phyloP scores from a whole-genome alignment of 306 rosid species.

The Lupinus albus region DNA sequence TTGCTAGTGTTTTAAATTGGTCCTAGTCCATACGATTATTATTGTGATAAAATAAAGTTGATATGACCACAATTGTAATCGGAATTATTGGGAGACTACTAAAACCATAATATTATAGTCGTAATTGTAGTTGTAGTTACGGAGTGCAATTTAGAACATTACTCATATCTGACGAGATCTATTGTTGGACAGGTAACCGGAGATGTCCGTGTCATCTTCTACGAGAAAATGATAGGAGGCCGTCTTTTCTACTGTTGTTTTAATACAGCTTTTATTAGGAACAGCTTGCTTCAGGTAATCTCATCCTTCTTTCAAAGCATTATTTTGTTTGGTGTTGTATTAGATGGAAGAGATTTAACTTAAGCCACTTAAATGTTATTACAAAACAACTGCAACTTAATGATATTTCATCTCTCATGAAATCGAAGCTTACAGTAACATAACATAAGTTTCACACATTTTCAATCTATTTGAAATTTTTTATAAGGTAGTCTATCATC shows the following conservation, averaged over 20 bases:
- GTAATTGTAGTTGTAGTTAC: no score
- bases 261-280: constrained; percentile 82
- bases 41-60: no score
- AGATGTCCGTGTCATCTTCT: constrained; percentile 84
- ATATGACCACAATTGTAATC: no score
- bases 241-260: constrained; percentile 95
- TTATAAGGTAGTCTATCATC: no score
- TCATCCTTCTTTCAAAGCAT: constrained; percentile 25
- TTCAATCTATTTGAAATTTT: not conserved
- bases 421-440: no score
- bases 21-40: no score
- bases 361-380: not conserved
- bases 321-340: constrained; percentile 10
- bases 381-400: no score
- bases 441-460: not conserved
- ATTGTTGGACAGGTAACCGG: constrained; percentile 69
- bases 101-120: no score
- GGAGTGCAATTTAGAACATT: no score
- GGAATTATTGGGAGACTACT: no score
- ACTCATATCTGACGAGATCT: not conserved
- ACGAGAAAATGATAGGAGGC: constrained; percentile 87
- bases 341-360: constrained; percentile 13
- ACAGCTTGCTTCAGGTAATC: constrained; percentile 81
- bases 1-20: no score
- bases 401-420: no score